Conservation (phyloP, 805 yeast genomes). For the Zygosaccharomyces bisporus region DNA sequence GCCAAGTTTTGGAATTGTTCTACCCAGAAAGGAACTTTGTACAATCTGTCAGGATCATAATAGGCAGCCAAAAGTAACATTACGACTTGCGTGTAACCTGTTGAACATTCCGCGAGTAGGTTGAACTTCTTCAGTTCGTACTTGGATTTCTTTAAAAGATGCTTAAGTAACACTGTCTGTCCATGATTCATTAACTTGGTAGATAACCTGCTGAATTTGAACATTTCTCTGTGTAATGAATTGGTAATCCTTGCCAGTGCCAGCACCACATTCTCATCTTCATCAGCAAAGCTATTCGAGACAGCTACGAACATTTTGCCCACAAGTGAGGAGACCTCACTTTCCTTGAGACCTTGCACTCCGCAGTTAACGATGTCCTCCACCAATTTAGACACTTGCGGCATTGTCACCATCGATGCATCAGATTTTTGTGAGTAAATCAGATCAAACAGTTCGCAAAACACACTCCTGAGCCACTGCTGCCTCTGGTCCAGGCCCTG, state of each 20-base stretch:
- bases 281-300: conserved; percentile 15
- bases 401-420: conserved; percentile 8
- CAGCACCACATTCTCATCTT: conserved; percentile 22
- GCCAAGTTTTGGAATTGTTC: conserved; percentile 53
- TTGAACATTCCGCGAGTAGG: conserved; percentile 66
- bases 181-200: conserved; percentile 28
- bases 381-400: conserved; percentile 13
- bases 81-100: conserved; percentile 69
- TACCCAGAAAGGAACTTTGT: conserved; percentile 43
- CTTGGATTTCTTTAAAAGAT: conserved; percentile 28
- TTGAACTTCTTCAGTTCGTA: conserved; percentile 55
- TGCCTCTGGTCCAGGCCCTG: conserved; percentile 19
- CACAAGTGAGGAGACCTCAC: conserved; percentile 16
- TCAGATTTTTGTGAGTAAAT: conserved; percentile 15
- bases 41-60: conserved; percentile 39
- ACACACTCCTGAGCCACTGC: conserved; percentile 24
- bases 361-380: conserved; percentile 11
- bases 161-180: conserved; percentile 24
- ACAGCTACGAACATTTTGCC: conserved; percentile 26
- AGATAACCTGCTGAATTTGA: conserved; percentile 33
- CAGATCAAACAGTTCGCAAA: conserved; percentile 19
- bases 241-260: conserved; percentile 14
- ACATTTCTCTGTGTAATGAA: conserved; percentile 20
- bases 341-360: conserved; percentile 7
- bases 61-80: conserved; percentile 46